Evolutionary conservation across 176 grass and related monocot species (phyloP).

Genomic region (Phyllostachys edulis): DNA sequence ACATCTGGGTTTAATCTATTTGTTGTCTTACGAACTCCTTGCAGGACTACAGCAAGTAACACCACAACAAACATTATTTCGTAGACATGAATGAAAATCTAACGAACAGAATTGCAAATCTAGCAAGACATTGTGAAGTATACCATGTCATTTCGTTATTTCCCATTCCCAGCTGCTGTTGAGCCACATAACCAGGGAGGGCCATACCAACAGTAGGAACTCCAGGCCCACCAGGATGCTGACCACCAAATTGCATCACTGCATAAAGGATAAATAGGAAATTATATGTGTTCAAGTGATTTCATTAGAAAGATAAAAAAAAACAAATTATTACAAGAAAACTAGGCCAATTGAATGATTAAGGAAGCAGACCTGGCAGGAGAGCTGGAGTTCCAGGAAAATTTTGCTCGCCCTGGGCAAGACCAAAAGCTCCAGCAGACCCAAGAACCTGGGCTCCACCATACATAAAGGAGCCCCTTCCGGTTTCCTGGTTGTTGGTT

Average conservation of each 20-base stretch:
- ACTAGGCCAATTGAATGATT: not conserved
- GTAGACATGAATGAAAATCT: not conserved
- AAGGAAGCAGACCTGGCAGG: slow-evolving; percentile 73
- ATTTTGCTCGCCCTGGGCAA: slow-evolving; percentile 76
- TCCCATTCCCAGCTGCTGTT: slow-evolving; percentile 82
- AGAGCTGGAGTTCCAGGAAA: slow-evolving; percentile 95
- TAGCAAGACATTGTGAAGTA: slow-evolving; percentile 23
- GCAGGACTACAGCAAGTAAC: not conserved
- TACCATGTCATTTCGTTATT: slow-evolving; percentile 98
- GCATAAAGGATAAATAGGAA: slow-evolving; percentile 20
- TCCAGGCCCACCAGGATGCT: slow-evolving; percentile 72
- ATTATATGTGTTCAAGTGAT: not conserved
- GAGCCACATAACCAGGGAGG: slow-evolving; percentile 91
- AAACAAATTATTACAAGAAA: slow-evolving; percentile 11
- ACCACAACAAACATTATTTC: not conserved
- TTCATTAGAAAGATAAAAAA: not conserved
- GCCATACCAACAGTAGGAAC: slow-evolving; percentile 89
- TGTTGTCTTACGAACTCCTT: not conserved
- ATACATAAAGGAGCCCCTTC: slow-evolving; percentile 63
- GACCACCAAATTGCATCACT: slow-evolving; percentile 94
- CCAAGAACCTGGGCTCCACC: slow-evolving; percentile 77
- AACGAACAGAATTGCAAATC: not conserved
- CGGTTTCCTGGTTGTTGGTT: slow-evolving; percentile 55
- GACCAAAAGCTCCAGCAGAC: slow-evolving; percentile 55
- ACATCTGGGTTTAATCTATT: not conserved